Conservation (phyloP, 176 grass and related monocot genomes). For the Triticum aestivum region IWGSC_CS_RefSeq_v2.1 NC_057800.1:165431537-165432036, state of each 20-base stretch:
- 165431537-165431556: not conserved
- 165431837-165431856: constrained; percentile 59
- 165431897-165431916: constrained; percentile 3
- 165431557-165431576: too few relatives aligned
- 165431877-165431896: constrained; percentile 39
- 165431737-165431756: not conserved
- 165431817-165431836: not conserved
- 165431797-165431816: not conserved
- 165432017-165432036: not conserved
- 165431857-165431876: constrained; percentile 42
- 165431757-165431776: not conserved
- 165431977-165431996: constrained; percentile 3
- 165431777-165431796: not conserved
- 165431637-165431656: too few relatives aligned
- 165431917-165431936: constrained; percentile 8
- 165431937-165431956: constrained; percentile 25
- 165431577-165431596: too few relatives aligned
- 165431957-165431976: not conserved
- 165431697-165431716: not conserved
- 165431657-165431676: too few relatives aligned
- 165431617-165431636: too few relatives aligned
- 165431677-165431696: too few relatives aligned
- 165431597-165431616: too few relatives aligned
- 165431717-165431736: constrained; percentile 11
- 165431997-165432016: constrained; percentile 36